Evolutionary conservation across 164 flowering plant species (phyloP), one percentile per base, ranked within the genome.

Genomic region (Brasenia schreberi): DNA sequence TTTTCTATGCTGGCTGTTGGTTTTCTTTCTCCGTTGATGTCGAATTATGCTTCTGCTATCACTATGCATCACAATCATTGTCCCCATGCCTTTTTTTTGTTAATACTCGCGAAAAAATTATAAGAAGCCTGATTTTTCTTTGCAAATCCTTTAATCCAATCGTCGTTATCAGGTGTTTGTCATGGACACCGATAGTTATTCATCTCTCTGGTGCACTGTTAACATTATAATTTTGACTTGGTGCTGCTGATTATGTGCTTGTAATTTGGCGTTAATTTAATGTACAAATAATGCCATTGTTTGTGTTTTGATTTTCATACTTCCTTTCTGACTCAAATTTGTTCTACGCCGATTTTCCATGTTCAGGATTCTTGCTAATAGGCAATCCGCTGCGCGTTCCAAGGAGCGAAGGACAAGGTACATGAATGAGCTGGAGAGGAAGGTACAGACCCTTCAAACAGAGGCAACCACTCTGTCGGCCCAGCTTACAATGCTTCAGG

Each of bases 321-420:
- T 49, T 49, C 56, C 9, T 9, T 49, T 49, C 9, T 9, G 3
- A 49, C 56, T 49, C 56, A 49, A 9, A 9, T 49, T 49, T 49
- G 9, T 9, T 49, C 16, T 49, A 49, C 56, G 56, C 9, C 2
- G 56, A 49, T 14, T 61, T n/a, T 61, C 9, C 7, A 17, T 12
- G 53, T 77, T 68, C 67, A 92, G 98, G 84, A 89, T 92, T 79
- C 87, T 92, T 64, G 98, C 96, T 19, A 92, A 92, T 75, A 81
- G 97, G 72, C 96, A 92, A 72, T 92, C 97, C 43, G 97, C 97
- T 9, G 98, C 98, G 9, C 84, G 97, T 14, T 92, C 97, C 7
- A 92, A 92, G 78, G 97, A 92, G 81, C 78, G 97, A 78, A 92
- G 89, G 70, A 81, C 77, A 6, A 80, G 89, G 4, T 92, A 92